phyloP scores from a whole-genome alignment of 495 filamentous ascomycete species.

The Sphaerosporella brunnea region DNA sequence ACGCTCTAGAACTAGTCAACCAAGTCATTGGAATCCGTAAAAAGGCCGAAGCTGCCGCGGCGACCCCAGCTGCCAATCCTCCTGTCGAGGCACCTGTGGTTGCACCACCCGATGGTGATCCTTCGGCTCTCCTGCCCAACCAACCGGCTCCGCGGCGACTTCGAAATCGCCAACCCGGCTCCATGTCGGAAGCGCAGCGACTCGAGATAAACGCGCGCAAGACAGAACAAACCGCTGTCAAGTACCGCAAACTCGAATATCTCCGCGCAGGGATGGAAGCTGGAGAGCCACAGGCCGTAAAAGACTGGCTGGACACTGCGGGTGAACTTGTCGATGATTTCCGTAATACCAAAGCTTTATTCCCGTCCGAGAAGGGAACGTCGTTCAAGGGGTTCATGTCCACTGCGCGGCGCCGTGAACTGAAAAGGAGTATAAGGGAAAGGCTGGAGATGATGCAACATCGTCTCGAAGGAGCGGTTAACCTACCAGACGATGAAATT shows the following conservation, averaged over 20 bases:
- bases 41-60: slow-evolving; percentile 27
- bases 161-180: slow-evolving; percentile 15
- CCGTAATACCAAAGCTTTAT: slow-evolving; percentile 55
- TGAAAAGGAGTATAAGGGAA: slow-evolving; percentile 34
- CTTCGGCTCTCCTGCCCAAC: slow-evolving; percentile 27
- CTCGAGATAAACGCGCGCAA: slow-evolving; percentile 30
- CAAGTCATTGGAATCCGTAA: slow-evolving; percentile 48
- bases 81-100: slow-evolving; percentile 2
- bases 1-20: slow-evolving; percentile 55
- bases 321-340: slow-evolving; percentile 65
- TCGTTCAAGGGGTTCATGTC: slow-evolving; percentile 46
- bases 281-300: slow-evolving; percentile 36
- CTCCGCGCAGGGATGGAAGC: slow-evolving; percentile 34
- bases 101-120: slow-evolving; percentile 16
- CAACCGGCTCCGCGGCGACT: slow-evolving; percentile 17
- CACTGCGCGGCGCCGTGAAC: slow-evolving; percentile 33
- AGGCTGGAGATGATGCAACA: slow-evolving; percentile 52
- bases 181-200: slow-evolving; percentile 17
- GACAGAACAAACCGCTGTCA: slow-evolving; percentile 37
- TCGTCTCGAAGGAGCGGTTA: slow-evolving; percentile 37
- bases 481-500: not conserved
- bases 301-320: slow-evolving; percentile 58
- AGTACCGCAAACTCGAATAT: slow-evolving; percentile 39
- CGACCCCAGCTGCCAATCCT: slow-evolving; percentile 6
- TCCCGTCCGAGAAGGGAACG: slow-evolving; percentile 51